phyloP scores from a whole-genome alignment of 306 rosid genomes.

The Heteromeles arbutifolia region DNA sequence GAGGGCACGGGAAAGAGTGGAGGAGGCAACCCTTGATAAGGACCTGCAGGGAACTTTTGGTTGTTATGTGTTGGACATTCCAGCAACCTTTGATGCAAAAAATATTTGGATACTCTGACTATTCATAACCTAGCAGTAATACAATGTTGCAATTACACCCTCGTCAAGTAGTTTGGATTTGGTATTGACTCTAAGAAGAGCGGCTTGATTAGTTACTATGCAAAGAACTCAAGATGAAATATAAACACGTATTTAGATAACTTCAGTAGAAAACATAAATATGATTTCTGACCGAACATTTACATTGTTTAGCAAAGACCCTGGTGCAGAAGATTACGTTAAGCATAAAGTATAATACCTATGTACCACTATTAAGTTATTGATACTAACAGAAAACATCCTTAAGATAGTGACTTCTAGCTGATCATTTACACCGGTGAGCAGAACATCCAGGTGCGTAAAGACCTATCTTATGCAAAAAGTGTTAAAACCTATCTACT shows the following conservation, averaged over 20 bases:
- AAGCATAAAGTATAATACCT: neutral
- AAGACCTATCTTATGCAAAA: neutral
- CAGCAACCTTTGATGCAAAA: neutral
- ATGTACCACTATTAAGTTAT: neutral
- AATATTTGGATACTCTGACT: neutral
- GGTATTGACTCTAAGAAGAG: neutral
- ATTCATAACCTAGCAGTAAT: neutral
- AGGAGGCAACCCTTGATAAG: constrained; percentile 12
- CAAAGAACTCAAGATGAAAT: neutral
- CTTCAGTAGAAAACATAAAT: neutral
- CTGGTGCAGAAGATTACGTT: neutral
- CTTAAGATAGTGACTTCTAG: neutral
- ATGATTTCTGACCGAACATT: neutral
- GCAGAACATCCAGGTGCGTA: neutral
- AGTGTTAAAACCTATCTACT: neutral
- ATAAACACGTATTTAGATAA: too few relatives aligned
- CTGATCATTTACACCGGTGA: neutral
- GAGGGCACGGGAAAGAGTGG: constrained; percentile 14
- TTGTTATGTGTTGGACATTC: constrained; percentile 8
- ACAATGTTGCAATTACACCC: neutral
- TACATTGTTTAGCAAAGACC: neutral
- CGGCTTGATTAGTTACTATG: neutral
- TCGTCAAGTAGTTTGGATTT: neutral
- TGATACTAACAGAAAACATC: neutral
- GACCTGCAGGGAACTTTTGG: constrained; percentile 22